A percentile compares a stretch with the other conserved stretches of the same genome.
Conservation (phyloP, 208 protist species). For the Polymyxa betae region DNA sequence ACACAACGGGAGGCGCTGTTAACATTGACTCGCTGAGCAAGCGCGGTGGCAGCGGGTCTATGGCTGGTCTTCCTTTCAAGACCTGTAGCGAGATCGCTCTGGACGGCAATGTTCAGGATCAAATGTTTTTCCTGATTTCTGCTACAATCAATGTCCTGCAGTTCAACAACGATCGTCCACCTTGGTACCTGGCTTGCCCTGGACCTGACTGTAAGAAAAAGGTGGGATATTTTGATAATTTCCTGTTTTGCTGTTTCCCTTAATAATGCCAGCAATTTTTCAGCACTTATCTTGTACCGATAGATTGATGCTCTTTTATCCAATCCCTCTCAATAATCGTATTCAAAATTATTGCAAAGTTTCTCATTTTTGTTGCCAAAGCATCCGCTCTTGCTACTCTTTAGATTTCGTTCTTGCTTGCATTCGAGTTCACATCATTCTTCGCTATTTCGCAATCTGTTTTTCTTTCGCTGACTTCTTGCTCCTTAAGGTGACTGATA, state of each 20-base stretch:
- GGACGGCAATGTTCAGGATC: neutral
- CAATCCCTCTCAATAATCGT: no score
- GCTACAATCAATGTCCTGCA: neutral
- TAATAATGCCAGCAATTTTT: neutral
- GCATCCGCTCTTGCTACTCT: no score
- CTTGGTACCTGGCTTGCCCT: slow-evolving; percentile 42
- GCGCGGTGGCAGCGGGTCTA: neutral
- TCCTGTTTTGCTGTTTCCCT: neutral
- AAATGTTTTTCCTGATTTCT: slow-evolving; percentile 30
- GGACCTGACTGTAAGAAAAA: slow-evolving; percentile 44
- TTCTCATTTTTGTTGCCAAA: no score
- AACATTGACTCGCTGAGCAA: neutral
- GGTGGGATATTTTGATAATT: neutral
- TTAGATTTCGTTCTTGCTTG: no score
- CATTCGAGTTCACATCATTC: no score
- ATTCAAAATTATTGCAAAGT: no score
- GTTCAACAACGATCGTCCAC: slow-evolving; percentile 34
- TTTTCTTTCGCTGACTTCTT: no score
- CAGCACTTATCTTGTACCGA: neutral
- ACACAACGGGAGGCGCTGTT: neutral
- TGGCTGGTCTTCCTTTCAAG: neutral
- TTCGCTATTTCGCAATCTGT: no score
- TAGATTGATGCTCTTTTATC: no score
- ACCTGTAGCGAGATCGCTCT: neutral
- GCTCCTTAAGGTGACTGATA: slow-evolving; percentile 36